Percentiles rank a stretch among this genome's conserved stretches.
These are phyloP conservation scores for Colletotrichum falcatum DNA, from an alignment of 2,329 filamentous ascomycete genomes.

Conservation along the genomic window DNA sequence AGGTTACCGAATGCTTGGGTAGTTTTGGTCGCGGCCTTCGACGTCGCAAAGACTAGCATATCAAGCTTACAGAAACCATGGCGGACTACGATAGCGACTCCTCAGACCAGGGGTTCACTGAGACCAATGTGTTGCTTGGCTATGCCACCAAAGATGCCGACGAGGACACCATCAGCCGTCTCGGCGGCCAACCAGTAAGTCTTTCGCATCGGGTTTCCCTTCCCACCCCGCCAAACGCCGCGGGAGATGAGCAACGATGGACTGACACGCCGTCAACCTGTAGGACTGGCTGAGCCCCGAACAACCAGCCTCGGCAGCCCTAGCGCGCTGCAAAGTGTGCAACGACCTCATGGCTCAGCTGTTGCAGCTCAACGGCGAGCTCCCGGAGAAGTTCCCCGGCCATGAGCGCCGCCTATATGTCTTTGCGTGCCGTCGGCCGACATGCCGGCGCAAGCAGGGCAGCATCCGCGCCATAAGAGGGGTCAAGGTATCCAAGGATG, in stretches of 20 bases:
- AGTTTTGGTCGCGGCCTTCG: not conserved
- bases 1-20: not conserved
- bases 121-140: constrained; percentile 90
- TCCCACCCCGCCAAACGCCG: constrained; percentile 12
- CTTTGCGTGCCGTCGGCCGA: constrained; percentile 81
- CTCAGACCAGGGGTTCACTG: constrained; percentile 75
- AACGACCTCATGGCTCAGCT: constrained; percentile 85
- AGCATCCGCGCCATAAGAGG: constrained; percentile 82
- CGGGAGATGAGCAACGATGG: constrained; percentile 18
- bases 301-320: constrained; percentile 77
- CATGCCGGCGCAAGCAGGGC: constrained; percentile 85
- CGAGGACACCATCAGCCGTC: constrained; percentile 86
- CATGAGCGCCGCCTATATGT: constrained; percentile 92
- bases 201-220: not conserved
- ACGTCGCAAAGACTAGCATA: not conserved
- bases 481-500: constrained; percentile 66
- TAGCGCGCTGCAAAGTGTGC: constrained; percentile 90
- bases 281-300: constrained; percentile 87
- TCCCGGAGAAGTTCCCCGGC: constrained; percentile 86
- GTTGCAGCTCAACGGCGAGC: constrained; percentile 90
- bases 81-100: constrained; percentile 83
- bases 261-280: constrained; percentile 8
- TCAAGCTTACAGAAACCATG: constrained; percentile 59
- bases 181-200: constrained; percentile 88
- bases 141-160: constrained; percentile 85